A percentile compares a stretch with the other conserved stretches of the same genome.
Conservation (phyloP, 2,329 filamentous ascomycete genomes). For the Tolypocladium amazonense region DNA sequence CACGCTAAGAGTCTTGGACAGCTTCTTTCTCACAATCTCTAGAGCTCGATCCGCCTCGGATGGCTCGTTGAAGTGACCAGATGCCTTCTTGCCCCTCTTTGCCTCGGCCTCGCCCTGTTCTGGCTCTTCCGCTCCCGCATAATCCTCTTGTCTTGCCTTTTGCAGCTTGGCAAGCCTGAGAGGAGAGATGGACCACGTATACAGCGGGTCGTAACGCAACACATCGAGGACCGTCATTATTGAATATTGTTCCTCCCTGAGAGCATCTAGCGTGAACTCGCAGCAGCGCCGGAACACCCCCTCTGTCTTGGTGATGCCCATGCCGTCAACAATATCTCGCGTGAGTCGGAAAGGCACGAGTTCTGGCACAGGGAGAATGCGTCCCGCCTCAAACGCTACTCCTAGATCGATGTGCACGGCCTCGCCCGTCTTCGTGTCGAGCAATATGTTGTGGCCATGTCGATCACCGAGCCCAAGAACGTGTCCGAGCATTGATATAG, state of each 20-base stretch:
- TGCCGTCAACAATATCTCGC: constrained; percentile 88
- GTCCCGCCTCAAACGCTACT: constrained; percentile 92
- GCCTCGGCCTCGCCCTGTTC: constrained; percentile 29
- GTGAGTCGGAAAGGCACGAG: constrained; percentile 92
- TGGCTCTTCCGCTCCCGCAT: constrained; percentile 23
- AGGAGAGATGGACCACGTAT: constrained; percentile 85
- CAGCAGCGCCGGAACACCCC: constrained; percentile 96
- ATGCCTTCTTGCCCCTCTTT: constrained; percentile 22
- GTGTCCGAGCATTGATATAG: constrained; percentile 90
- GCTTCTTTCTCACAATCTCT: constrained; percentile 89
- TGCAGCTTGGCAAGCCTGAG: constrained; percentile 54
- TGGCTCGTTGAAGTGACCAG: constrained; percentile 38
- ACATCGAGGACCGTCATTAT: constrained; percentile 99
- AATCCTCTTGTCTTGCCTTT: constrained; percentile 44
- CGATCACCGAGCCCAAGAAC: constrained; percentile 87
- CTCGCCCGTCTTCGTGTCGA: constrained; percentile 83
- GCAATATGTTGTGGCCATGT: constrained; percentile 92
- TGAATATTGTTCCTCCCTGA: constrained; percentile 89
- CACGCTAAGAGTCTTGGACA: constrained; percentile 88
- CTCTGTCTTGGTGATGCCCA: constrained; percentile 92
- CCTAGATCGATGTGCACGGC: constrained; percentile 96
- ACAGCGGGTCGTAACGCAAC: constrained; percentile 92
- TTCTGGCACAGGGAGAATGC: constrained; percentile 90
- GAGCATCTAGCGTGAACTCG: constrained; percentile 89
- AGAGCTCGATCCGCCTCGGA: constrained; percentile 84